Conservation (phyloP, 176 grass and related monocot species). For the Carex pumila region DNA sequence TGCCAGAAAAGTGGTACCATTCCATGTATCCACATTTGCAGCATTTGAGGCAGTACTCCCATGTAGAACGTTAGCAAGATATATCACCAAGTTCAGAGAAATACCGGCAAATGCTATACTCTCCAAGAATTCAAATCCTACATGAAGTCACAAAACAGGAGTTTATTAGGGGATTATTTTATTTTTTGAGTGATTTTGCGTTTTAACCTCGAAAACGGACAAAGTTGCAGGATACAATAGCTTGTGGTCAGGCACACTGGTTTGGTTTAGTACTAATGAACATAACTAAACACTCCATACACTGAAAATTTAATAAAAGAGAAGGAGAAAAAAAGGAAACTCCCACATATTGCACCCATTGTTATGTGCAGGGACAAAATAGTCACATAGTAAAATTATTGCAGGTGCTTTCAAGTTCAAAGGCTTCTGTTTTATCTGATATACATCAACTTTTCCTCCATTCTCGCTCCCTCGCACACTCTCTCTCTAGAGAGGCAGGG, state of each 20-base stretch:
- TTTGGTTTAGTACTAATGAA: neutral
- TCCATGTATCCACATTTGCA: conserved; percentile 68
- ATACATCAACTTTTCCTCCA: neutral
- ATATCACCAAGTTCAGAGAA: conserved; percentile 71
- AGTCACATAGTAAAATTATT: neutral
- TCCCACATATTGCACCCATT: neutral
- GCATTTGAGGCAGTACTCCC: conserved; percentile 68
- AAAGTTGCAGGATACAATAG: neutral
- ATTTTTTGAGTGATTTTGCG: neutral
- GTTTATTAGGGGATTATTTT: neutral
- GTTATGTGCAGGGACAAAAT: neutral
- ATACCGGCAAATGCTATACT: conserved; percentile 70
- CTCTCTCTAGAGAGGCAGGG: too few relatives aligned
- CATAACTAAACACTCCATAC: neutral
- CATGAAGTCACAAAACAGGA: neutral
- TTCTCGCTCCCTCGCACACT: neutral
- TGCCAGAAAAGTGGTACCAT: conserved; percentile 64
- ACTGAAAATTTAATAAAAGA: neutral
- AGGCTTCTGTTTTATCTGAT: neutral
- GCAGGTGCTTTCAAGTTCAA: neutral
- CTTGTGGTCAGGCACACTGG: neutral
- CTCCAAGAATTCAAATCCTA: conserved; percentile 84
- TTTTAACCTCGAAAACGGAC: neutral
- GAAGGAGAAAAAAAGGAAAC: neutral
- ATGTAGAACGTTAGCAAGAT: conserved; percentile 79